phyloP scores from a whole-genome alignment of 441 rosid genomes.

The Lagerstroemia fauriei region DNA sequence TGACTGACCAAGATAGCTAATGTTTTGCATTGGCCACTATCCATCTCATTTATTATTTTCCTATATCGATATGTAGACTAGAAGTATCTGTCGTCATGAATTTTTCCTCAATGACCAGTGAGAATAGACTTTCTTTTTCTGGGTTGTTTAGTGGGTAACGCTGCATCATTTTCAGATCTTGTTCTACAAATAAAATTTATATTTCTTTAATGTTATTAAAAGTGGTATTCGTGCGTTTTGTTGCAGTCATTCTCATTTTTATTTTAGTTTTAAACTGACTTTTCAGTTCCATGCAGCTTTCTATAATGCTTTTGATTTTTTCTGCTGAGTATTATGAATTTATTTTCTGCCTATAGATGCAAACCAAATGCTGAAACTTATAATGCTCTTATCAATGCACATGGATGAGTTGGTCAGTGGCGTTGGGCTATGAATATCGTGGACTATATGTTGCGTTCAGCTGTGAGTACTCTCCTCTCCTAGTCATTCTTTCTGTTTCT shows the following conservation, averaged over 20 bases:
- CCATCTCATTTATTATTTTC: background rate
- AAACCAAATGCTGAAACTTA: constrained; percentile 86
- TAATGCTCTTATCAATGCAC: constrained; percentile 83
- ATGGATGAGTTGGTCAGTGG: constrained; percentile 87
- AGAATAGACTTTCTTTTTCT: background rate
- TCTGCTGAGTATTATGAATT: background rate
- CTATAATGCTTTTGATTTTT: background rate
- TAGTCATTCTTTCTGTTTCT: constrained; percentile 37
- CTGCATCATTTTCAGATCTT: too few relatives aligned
- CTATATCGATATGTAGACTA: background rate
- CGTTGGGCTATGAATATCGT: constrained; percentile 90
- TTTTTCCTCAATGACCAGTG: background rate
- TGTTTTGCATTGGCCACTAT: background rate
- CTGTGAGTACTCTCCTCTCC: constrained; percentile 67
- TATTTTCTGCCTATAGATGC: constrained; percentile 50
- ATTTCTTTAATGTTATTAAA: too few relatives aligned
- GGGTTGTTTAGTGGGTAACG: too few relatives aligned
- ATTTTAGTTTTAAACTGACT: background rate
- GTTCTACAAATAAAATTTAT: too few relatives aligned
- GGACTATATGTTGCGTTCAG: constrained; percentile 79
- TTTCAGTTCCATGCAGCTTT: background rate
- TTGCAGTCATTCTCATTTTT: too few relatives aligned
- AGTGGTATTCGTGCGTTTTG: too few relatives aligned
- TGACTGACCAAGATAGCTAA: background rate
- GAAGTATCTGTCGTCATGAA: background rate